Evolutionary conservation across 164 flowering plant species (phyloP), one percentile per base, ranked within the genome.

Genomic region (Vitis amurensis): DNA sequence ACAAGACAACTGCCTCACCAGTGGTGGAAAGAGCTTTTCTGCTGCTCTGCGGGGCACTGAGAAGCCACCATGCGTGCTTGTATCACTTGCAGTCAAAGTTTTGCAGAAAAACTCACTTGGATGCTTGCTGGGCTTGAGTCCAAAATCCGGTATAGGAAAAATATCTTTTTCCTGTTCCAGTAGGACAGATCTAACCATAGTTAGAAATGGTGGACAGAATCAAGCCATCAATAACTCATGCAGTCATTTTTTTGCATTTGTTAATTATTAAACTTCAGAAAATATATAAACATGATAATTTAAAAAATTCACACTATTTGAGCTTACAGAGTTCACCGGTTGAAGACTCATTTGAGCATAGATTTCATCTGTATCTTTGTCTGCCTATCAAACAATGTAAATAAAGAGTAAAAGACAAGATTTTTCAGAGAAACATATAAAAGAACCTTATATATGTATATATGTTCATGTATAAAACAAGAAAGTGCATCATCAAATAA

Each of bases 21-120:
- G 72, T 55, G 88, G 80, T 17, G 99, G 99, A 65, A 96, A 96
- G 55, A 96, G 91, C 83, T 96, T 96, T 71, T 96, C 99, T 27
- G 99, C 99, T 49, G 99, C 99, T 70, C 99, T 83, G 9, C 99
- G 92, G 49, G 99, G 99, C 57, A 96, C 98, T 10, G 99, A 96
- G 80, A 96, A 96, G 58, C 99, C 99, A 65, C 99, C 99, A 76
- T 96, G 99, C 0, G 99, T 96, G 76, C 99, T 96, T 44, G 99
- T 96, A 68, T 96, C 99, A 78, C 99, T 96, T 66, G 98, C 97
- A 13, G 99, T 96, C 78, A 96, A 79, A 56, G 94, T 96, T 79
- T 96, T 96, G 87, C 97, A 96, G 84, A 96, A 96, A 82, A 93
- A 92, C 59, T 96, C 99, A 71, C 71, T 91, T 48, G 98, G 99